A percentile compares a stretch with the other conserved stretches of the same genome.
Evolutionary conservation across 176 grass and related monocot genomes (phyloP).

Genomic region (Zoysia pacifica): DNA sequence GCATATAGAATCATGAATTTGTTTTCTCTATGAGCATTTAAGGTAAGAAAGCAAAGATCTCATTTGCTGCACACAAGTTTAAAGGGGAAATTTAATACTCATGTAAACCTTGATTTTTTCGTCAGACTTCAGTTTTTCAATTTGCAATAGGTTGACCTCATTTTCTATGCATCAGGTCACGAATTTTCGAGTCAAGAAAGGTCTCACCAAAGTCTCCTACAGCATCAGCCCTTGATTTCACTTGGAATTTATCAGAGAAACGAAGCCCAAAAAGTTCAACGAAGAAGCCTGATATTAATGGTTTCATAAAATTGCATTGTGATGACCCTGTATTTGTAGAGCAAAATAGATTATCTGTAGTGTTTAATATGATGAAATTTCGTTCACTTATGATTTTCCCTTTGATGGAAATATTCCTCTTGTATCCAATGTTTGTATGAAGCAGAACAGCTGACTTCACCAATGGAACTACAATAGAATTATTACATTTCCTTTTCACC

Average conservation of each 20-base stretch:
- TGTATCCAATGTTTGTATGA: constrained; percentile 2
- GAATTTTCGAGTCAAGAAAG: constrained; percentile 82
- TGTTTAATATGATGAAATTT: neutral
- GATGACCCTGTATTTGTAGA: neutral
- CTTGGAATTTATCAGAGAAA: neutral
- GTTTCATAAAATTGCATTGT: neutral
- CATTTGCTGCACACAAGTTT: neutral
- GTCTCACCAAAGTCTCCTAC: constrained; percentile 74
- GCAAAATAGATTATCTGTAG: neutral
- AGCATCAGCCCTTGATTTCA: constrained; percentile 50
- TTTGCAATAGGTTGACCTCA: constrained; percentile 14
- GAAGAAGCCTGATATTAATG: neutral
- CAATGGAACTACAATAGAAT: neutral
- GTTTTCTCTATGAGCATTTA: neutral
- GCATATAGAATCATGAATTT: neutral
- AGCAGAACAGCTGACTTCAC: too few relatives aligned
- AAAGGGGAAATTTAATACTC: neutral
- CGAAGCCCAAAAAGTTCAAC: neutral
- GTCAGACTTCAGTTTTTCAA: neutral
- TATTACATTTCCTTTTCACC: neutral
- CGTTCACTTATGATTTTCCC: neutral
- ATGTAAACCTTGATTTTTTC: neutral
- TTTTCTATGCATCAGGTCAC: constrained; percentile 60
- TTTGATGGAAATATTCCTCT: neutral
- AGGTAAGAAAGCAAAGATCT: neutral